phyloP scores from a whole-genome alignment of 2,329 filamentous ascomycete genomes.

The Stagonosporopsis cucurbitacearum region DNA sequence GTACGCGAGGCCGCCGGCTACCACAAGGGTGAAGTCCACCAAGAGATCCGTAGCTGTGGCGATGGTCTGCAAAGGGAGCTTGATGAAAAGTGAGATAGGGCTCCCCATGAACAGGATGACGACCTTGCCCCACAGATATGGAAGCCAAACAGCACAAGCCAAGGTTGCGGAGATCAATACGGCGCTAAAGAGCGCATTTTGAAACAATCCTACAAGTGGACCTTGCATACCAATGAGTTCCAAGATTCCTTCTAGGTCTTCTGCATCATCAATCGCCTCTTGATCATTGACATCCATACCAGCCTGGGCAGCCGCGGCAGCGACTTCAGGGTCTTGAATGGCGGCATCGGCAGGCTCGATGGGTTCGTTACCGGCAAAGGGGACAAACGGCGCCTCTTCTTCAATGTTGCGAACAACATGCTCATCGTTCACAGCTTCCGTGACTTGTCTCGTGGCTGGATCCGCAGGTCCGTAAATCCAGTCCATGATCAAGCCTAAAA shows the following conservation, averaged over 20 bases:
- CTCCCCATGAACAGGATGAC: conserved; percentile 80
- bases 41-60: conserved; percentile 78
- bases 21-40: conserved; percentile 75
- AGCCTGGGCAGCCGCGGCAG: conserved; percentile 69
- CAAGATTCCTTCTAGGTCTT: conserved; percentile 95
- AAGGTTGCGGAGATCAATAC: conserved; percentile 87
- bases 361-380: conserved; percentile 53
- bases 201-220: conserved; percentile 84
- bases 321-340: conserved; percentile 62
- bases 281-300: conserved; percentile 72
- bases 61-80: conserved; percentile 73
- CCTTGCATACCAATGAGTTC: conserved; percentile 97
- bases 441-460: conserved; percentile 31
- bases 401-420: conserved; percentile 65
- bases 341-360: conserved; percentile 35
- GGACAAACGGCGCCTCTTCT: conserved; percentile 67
- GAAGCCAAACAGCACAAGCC: conserved; percentile 83
- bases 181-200: conserved; percentile 93
- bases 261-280: conserved; percentile 79
- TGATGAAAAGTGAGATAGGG: conserved; percentile 70
- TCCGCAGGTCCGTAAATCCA: conserved; percentile 59
- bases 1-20: conserved; percentile 61
- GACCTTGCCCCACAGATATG: conserved; percentile 89
- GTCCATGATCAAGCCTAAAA: conserved; percentile 47
- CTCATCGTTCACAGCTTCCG: conserved; percentile 59